A percentile compares a stretch with the other conserved stretches of the same genome.
phyloP scores from a whole-genome alignment of 2,329 filamentous ascomycete species.

The Colletotrichum chrysophilum region DNA sequence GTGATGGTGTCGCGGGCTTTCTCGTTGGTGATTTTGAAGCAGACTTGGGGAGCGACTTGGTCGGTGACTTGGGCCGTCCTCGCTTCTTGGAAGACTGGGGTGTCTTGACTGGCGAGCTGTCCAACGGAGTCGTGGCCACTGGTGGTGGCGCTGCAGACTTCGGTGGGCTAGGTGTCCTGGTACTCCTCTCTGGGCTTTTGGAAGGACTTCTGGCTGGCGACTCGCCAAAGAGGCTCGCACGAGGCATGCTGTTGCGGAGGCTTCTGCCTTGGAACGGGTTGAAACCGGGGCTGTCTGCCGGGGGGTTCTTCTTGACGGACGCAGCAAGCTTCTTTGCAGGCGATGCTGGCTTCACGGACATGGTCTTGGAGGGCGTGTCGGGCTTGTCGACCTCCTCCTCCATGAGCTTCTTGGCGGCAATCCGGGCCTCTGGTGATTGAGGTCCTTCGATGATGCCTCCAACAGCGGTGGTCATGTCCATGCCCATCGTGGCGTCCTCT shows the following conservation, averaged over 20 bases:
- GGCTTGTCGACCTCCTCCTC: conserved; percentile 61
- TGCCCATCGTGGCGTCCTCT: conserved; percentile 56
- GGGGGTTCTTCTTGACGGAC: conserved; percentile 29
- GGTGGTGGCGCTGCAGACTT: conserved; percentile 14
- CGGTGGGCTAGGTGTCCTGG: conserved; percentile 19
- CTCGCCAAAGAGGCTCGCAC: conserved; percentile 44
- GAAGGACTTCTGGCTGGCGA: conserved; percentile 8
- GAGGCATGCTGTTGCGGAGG: conserved; percentile 53
- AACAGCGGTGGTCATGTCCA: conserved; percentile 72
- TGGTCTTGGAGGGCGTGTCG: conserved; percentile 46
- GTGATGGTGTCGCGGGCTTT: conserved; percentile 36
- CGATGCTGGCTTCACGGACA: conserved; percentile 39
- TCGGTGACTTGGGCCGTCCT: conserved; percentile 8
- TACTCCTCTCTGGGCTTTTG: not conserved
- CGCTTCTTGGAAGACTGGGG: conserved; percentile 17
- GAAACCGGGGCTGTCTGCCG: conserved; percentile 55
- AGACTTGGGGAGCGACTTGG: not conserved
- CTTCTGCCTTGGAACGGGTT: conserved; percentile 57
- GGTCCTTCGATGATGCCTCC: conserved; percentile 62
- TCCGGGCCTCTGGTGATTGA: conserved; percentile 42
- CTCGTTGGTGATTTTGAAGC: conserved; percentile 18
- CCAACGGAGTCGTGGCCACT: not conserved
- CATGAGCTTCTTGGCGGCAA: conserved; percentile 61
- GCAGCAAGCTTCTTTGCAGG: conserved; percentile 38
- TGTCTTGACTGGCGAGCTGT: conserved; percentile 29